Conservation (phyloP, 2,329 filamentous ascomycete species). For the Zalaria sp. region DNA sequence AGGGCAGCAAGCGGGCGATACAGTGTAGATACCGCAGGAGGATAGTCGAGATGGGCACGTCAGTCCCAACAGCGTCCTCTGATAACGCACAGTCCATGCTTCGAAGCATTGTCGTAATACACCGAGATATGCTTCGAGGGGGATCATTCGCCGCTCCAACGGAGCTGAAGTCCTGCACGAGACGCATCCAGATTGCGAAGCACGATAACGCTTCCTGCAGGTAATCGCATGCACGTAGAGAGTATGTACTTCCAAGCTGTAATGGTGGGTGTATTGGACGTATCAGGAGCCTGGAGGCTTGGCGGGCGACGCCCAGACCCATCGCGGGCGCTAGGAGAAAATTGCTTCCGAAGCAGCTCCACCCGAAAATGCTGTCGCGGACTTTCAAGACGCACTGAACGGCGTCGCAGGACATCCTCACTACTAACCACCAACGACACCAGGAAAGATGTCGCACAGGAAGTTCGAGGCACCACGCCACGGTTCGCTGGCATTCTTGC, state of each 20-base stretch:
- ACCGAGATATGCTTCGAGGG: not conserved
- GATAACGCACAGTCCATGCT: not conserved
- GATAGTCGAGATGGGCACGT: not conserved
- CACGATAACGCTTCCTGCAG: not conserved
- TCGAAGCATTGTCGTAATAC: not conserved
- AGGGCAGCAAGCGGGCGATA: not conserved
- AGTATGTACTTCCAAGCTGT: no score
- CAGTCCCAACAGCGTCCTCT: not conserved
- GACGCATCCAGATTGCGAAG: no score
- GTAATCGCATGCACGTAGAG: no score
- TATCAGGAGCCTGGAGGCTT: no score
- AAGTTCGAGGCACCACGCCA: slow-evolving; percentile 85
- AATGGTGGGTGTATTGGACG: no score
- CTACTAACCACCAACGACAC: slow-evolving; percentile 1
- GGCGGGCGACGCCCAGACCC: no score
- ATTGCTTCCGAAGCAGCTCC: no score
- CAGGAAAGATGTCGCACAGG: slow-evolving; percentile 39
- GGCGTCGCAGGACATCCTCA: no score
- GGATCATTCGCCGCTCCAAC: not conserved
- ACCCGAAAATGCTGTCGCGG: no score
- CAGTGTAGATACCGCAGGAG: not conserved
- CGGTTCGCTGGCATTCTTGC: slow-evolving; percentile 46
- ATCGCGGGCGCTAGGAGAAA: no score
- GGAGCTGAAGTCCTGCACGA: no score
- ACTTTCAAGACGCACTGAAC: no score